Conservation (phyloP, 345 rosid genomes). For the Brassica rapa region DNA sequence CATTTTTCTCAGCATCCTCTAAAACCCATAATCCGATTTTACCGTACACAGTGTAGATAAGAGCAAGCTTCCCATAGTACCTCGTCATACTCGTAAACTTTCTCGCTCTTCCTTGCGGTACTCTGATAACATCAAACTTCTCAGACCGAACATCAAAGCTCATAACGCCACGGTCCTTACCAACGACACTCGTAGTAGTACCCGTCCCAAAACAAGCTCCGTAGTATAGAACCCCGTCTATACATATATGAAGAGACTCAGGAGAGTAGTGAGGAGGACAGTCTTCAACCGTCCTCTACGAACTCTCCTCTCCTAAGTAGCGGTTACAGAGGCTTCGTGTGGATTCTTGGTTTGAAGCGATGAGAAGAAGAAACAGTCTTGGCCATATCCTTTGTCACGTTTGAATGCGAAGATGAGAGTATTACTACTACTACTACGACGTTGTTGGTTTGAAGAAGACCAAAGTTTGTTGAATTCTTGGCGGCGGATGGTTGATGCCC, state of each 20-base stretch:
- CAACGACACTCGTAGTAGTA: neutral
- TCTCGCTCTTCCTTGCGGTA: neutral
- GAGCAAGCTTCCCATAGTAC: constrained; percentile 15
- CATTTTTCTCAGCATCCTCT: neutral
- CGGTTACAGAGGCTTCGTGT: neutral
- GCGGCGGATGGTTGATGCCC: neutral
- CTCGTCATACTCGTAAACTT: neutral
- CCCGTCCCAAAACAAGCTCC: neutral
- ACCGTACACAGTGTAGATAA: neutral
- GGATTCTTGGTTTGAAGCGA: neutral
- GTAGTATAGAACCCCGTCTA: neutral
- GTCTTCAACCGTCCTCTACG: neutral
- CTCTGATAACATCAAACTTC: neutral
- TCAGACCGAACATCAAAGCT: neutral
- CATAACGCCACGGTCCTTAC: neutral
- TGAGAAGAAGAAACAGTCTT: neutral
- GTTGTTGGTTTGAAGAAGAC: neutral
- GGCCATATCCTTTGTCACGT: neutral
- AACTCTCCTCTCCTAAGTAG: neutral
- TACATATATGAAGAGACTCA: neutral
- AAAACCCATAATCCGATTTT: neutral
- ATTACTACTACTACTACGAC: neutral
- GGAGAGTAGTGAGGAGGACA: neutral
- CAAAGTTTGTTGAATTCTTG: neutral
- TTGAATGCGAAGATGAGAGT: neutral